Conservation (phyloP, 208 protist species). For the Angomonas desouzai region DNA sequence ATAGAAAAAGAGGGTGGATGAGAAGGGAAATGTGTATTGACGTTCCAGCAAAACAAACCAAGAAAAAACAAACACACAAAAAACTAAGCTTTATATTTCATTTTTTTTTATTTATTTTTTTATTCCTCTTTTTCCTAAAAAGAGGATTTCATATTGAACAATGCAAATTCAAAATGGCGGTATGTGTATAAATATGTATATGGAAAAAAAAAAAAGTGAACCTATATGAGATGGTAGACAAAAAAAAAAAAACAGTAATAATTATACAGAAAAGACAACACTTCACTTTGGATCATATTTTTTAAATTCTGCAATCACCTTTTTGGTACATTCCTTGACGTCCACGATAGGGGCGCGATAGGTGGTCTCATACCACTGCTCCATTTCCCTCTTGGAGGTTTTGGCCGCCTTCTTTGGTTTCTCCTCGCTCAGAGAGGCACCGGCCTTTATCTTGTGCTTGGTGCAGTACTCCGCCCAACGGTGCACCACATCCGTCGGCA, state of each 20-base stretch:
- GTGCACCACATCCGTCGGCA: conserved; percentile 56
- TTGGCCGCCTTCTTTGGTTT: neutral
- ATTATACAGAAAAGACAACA: too few relatives aligned
- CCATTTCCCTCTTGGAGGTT: conserved; percentile 3
- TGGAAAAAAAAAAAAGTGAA: too few relatives aligned
- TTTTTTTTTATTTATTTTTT: too few relatives aligned
- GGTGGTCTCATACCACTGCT: conserved; percentile 20
- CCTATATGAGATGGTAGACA: conserved; percentile 12
- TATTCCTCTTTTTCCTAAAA: too few relatives aligned
- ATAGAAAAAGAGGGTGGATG: too few relatives aligned
- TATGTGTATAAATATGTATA: too few relatives aligned
- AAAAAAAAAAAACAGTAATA: conserved; percentile 15
- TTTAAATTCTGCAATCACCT: conserved; percentile 49
- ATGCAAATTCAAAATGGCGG: too few relatives aligned
- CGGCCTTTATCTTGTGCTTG: conserved; percentile 16
- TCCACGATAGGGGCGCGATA: conserved; percentile 70
- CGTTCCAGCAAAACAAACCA: too few relatives aligned
- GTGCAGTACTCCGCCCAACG: conserved; percentile 60
- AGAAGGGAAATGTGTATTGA: too few relatives aligned
- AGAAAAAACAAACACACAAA: too few relatives aligned
- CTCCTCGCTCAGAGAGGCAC: neutral
- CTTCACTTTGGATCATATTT: conserved; percentile 21
- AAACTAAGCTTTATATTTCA: too few relatives aligned
- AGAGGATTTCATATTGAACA: too few relatives aligned
- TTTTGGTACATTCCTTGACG: conserved; percentile 37